Base-by-base conservation (phyloP, 2,329 filamentous ascomycete genomes). In the Nothophaeocryptopus gaeumannii region DNA sequence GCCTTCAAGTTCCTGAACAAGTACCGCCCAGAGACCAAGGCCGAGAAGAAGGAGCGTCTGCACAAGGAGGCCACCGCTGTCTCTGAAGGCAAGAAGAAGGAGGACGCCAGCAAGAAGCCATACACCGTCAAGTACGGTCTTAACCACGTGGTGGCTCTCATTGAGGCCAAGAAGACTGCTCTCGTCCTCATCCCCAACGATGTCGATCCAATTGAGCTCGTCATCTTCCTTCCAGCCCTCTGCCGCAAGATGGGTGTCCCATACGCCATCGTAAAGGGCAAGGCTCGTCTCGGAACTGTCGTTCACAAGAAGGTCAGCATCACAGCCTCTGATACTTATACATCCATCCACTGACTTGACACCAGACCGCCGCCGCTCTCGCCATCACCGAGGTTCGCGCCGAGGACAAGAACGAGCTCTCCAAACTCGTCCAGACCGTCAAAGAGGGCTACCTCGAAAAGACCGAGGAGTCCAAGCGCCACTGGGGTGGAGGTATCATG, bases 181-280 rank as follows among this genome's bases (percentile, higher is more conserved):
- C 84, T 99, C 62, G 95, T 99, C 72, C 85, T 99, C 67, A 99
- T 99, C 74, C 89, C 93, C 75, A 96, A 99, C 81, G 93, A 99
- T 73, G 95, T 99, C 68, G 93, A 99, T 83, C 93, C 93, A 69
- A 99, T 99, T 72, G 93, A 99, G 84, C 80, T 99, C 68, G 95
- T 99, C 70, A 89, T 99, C 78, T 99, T 96, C 88, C 85, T 99
- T 61, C 93, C 93, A 65, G 91, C 93, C 70, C 88, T 99, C 66
- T 99, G 93, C 89, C 88, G 92, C 78, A 99, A 99, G 89, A 99
- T 99, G 92, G 95, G 95, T 79, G 86, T 96, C 67, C 93, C 95
- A 61, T 99, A 97, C 76, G 93, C 91, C 72, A 97, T 99, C 68
- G 84, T 99, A 73, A 99, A 99, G 89, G 93, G 93, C 81, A 99